phyloP scores from a whole-genome alignment of 225 moss, liverwort and hornwort genomes.

The Sphagnum contortum region DNA sequence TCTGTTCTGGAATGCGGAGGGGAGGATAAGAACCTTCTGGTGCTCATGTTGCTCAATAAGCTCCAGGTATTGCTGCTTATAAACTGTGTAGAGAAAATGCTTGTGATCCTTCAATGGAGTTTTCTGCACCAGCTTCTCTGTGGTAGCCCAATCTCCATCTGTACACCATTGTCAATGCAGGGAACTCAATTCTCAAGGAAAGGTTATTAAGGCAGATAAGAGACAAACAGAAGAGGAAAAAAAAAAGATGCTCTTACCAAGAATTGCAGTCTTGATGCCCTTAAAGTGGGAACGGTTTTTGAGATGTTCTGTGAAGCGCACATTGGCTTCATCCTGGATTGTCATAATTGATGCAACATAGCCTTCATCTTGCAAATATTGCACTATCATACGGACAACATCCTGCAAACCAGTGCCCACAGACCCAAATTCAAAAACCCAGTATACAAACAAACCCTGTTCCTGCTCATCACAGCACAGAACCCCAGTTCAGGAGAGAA shows the following conservation, averaged over 20 bases:
- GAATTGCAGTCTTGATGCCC: conserved; percentile 80
- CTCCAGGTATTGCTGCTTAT: conserved; percentile 88
- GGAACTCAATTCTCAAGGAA: not conserved
- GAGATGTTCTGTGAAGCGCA: conserved; percentile 61
- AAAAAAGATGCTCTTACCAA: conserved; percentile 24
- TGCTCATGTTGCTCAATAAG: conserved; percentile 86
- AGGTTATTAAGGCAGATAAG: not conserved
- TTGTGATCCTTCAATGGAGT: conserved; percentile 84
- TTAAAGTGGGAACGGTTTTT: conserved; percentile 81
- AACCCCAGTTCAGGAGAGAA: too few species aligned
- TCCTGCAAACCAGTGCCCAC: conserved; percentile 39
- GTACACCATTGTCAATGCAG: not conserved
- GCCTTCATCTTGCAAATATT: conserved; percentile 86
- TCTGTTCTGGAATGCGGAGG: too few species aligned
- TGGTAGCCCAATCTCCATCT: conserved; percentile 91
- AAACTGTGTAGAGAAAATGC: conserved; percentile 69
- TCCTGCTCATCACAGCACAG: too few species aligned
- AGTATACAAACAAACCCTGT: not conserved
- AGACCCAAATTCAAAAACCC: not conserved
- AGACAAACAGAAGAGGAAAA: not conserved
- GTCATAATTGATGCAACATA: conserved; percentile 81
- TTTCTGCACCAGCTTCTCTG: conserved; percentile 86
- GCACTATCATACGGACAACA: conserved; percentile 80
- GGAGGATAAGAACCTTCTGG: conserved; percentile 43
- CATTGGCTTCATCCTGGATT: conserved; percentile 78